Evolutionary conservation across 768 basidiomycete genomes (phyloP).

Genomic region (Mycena venus): DNA sequence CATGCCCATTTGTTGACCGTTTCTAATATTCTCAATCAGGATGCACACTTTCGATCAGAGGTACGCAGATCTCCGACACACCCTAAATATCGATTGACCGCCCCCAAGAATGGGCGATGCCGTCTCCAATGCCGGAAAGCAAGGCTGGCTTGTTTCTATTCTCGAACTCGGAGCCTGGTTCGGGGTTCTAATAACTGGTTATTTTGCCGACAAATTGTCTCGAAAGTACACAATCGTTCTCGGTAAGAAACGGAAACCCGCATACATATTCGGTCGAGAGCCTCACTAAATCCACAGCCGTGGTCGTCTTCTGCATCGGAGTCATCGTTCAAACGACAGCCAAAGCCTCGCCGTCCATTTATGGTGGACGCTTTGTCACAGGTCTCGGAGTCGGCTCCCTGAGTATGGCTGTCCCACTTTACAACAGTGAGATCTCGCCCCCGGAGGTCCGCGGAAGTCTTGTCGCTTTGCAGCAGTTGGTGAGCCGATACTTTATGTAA

Average conservation of each 20-base stretch:
- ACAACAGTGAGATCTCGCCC: conserved; percentile 69
- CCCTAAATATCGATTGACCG: background rate
- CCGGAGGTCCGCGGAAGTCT: conserved; percentile 87
- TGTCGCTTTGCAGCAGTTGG: conserved; percentile 83
- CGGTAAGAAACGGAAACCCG: conserved; percentile 49
- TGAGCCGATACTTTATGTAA: background rate
- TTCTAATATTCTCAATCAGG: conserved; percentile 38
- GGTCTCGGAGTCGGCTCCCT: conserved; percentile 87
- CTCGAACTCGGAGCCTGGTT: conserved; percentile 84
- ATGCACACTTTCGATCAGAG: conserved; percentile 64
- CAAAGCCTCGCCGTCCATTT: conserved; percentile 70
- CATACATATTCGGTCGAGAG: background rate
- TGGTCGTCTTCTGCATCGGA: conserved; percentile 74
- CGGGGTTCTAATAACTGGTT: conserved; percentile 78
- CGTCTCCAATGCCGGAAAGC: conserved; percentile 62
- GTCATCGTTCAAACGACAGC: conserved; percentile 82
- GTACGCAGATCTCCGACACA: background rate
- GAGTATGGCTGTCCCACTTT: conserved; percentile 80
- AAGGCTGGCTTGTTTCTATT: conserved; percentile 83
- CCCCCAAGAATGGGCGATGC: conserved; percentile 64
- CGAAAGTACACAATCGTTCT: conserved; percentile 80
- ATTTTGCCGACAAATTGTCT: conserved; percentile 78
- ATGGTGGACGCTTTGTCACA: conserved; percentile 82
- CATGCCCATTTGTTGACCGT: background rate
- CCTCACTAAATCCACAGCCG: conserved; percentile 53